phyloP scores from a whole-genome alignment of 257 asterid genomes.

The Rhazya stricta region DNA sequence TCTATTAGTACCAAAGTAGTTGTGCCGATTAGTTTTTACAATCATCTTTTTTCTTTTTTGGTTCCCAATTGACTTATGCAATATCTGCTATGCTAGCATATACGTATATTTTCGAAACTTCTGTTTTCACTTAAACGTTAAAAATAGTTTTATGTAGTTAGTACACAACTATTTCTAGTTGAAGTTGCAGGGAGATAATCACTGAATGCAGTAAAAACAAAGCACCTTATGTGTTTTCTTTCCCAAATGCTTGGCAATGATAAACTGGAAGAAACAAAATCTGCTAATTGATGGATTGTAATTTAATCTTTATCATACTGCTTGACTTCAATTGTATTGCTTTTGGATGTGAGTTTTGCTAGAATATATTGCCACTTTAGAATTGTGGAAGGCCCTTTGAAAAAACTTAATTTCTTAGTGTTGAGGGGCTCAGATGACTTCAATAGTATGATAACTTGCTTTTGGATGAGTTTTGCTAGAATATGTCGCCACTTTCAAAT shows the following conservation, averaged over 20 bases:
- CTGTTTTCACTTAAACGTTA: not conserved
- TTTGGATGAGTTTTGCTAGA: not conserved
- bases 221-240: not conserved
- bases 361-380: too few species aligned
- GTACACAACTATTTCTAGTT: not conserved
- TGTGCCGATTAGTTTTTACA: not conserved
- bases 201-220: not conserved
- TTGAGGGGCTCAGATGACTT: too few species aligned
- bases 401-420: not conserved
- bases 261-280: not conserved
- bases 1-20: not conserved
- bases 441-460: not conserved
- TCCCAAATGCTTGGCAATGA: not conserved
- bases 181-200: not conserved
- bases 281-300: not conserved
- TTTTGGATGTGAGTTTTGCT: not conserved
- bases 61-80: not conserved
- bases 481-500: too few species aligned
- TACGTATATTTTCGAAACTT: not conserved
- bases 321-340: not conserved
- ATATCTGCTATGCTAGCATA: not conserved
- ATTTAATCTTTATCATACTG: not conserved
- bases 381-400: not conserved
- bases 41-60: not conserved
- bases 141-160: not conserved